phyloP scores from a whole-genome alignment of 495 filamentous ascomycete species.

The Annulohypoxylon moriforme region DNA sequence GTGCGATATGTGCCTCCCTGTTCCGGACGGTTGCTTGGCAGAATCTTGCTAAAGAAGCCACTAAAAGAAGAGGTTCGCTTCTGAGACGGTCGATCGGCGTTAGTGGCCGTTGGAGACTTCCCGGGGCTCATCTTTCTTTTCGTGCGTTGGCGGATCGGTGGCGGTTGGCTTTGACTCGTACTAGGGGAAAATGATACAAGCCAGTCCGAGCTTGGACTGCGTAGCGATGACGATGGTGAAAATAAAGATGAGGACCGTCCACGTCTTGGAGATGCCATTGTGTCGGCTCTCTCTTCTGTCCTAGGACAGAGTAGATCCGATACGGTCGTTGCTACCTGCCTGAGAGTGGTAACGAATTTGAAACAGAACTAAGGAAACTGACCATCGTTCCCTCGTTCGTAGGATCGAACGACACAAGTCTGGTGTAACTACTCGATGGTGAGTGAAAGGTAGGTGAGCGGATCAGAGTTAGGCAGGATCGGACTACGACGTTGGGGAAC shows the following conservation, averaged over 20 bases:
- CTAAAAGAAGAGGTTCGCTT: constrained; percentile 48
- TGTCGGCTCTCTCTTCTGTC: constrained; percentile 1
- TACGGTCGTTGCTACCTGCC: constrained; percentile 25
- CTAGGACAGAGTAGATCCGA: not conserved
- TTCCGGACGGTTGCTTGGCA: constrained; percentile 58
- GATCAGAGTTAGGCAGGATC: constrained; percentile 29
- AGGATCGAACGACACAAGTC: constrained; percentile 15
- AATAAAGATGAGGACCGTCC: constrained; percentile 36
- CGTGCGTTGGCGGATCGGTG: constrained; percentile 27
- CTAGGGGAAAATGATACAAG: constrained; percentile 21
- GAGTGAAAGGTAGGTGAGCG: not conserved
- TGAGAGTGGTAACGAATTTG: constrained; percentile 8
- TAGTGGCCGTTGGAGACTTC: constrained; percentile 7
- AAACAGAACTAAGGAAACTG: constrained; percentile 24
- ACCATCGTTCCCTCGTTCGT: constrained; percentile 15
- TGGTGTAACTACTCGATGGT: not conserved
- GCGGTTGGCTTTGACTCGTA: constrained; percentile 28
- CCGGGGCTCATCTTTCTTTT: constrained; percentile 33
- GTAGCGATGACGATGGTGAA: constrained; percentile 25
- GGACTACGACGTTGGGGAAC: constrained; percentile 29
- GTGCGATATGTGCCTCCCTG: constrained; percentile 53
- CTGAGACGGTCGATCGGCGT: constrained; percentile 16
- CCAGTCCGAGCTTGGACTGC: constrained; percentile 25
- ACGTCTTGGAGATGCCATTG: constrained; percentile 26
- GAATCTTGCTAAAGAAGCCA: constrained; percentile 50